These are phyloP conservation scores for Fagopyrum homotropicum DNA, from an alignment of 148 eudicot genomes.

Conservation along the genomic window DNA sequence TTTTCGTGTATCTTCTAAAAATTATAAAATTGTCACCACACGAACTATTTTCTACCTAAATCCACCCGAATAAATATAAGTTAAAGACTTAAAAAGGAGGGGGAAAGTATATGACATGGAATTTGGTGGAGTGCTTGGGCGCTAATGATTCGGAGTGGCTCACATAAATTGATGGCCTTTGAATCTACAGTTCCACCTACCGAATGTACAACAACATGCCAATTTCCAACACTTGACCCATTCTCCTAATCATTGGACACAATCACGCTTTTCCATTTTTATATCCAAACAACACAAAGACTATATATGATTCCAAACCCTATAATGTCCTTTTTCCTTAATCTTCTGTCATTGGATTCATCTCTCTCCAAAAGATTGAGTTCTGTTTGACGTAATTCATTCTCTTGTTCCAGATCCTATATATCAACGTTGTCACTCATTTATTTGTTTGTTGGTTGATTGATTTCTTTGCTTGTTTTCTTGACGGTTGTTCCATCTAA, in stretches of 20 bases:
- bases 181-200: conserved; percentile 1
- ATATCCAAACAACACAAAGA: not conserved
- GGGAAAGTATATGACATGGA: not conserved
- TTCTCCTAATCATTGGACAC: conserved; percentile 5
- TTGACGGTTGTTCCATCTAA: no score
- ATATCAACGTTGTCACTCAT: no score
- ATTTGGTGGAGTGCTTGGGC: not conserved
- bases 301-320: conserved; percentile 1
- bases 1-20: no score
- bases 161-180: not conserved
- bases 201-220: not conserved
- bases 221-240: not conserved
- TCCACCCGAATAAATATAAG: no score
- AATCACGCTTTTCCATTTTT: conserved; percentile 8
- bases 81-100: not conserved
- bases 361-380: no score
- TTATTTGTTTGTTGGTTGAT: no score
- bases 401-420: no score
- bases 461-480: no score
- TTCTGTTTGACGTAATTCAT: no score
- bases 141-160: conserved; percentile 7
- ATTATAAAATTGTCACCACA: no score
- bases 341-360: not conserved
- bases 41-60: no score
- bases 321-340: not conserved